Evolutionary conservation across 148 eudicot species (phyloP), one percentile per base, ranked within the genome.

Genomic region (Pharnaceum exiguum): DNA sequence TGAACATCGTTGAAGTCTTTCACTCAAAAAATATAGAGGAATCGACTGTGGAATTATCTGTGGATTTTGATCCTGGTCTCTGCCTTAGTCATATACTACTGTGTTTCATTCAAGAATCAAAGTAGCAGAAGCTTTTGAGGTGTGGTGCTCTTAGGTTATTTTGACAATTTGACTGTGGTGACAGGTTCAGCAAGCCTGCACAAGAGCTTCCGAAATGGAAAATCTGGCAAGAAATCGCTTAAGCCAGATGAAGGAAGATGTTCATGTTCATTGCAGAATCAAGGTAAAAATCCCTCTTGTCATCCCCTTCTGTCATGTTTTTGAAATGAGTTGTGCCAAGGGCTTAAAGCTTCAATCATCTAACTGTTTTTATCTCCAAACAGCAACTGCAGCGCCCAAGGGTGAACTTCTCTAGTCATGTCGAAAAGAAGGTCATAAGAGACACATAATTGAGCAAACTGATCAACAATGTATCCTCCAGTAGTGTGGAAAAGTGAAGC

Each of bases 311-410:
- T 35, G 38, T 35, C n/a, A n/a, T n/a, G n/a, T 35, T 12, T 35
- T 12, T 35, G 12, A 10, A 19, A 40, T 1, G 5, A 17, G 23
- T 0, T 7, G 0, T 18, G 3, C 43, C 0, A 45, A 13, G n/a
- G 9, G 25, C 44, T 47, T 6, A 12, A 15, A 2, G 24, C 21
- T 11, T 28, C 25, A 66, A 21, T 17, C 17, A 46, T 56, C 36
- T 46, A 16, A 51, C 46, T 40, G 2, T 19, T 63, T 4, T 26
- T 39, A 37, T 52, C 9, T 48, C 38, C 13, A 44, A 51, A 66
- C 82, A 85, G 87, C 31, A 40, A 2, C 65, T 85, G 67, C 72
- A 63, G 57, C 78, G 79, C 39, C 87, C 91, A 0, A 62, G 71
- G 50, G 91, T 85, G 36, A 72, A 65, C 58, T 85, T 85, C 68